Evolutionary conservation across 106 monocot genomes (phyloP).

Genomic region (Iris macrosiphon): DNA sequence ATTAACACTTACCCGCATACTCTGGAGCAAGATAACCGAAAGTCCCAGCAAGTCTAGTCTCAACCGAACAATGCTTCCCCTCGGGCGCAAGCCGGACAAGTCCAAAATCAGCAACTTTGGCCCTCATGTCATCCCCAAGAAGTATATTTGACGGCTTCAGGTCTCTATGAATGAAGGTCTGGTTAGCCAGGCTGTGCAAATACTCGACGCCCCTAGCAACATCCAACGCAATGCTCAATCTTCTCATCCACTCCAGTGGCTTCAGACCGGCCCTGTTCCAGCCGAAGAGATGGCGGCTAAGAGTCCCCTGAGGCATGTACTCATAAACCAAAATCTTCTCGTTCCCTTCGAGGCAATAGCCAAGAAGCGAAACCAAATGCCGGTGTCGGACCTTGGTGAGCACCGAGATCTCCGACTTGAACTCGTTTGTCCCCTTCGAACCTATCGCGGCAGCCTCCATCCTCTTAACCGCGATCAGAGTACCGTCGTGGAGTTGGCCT

Average conservation of each 20-base stretch:
- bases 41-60: conserved; percentile 68
- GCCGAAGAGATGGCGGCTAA: conserved; percentile 48
- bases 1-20: conserved; percentile 46
- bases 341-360: conserved; percentile 60
- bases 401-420: conserved; percentile 56
- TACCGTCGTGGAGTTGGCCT: conserved; percentile 53
- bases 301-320: conserved; percentile 59
- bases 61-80: conserved; percentile 37
- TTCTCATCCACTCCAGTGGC: conserved; percentile 54
- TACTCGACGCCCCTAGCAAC: conserved; percentile 76
- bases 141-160: conserved; percentile 74
- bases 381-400: conserved; percentile 60
- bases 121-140: conserved; percentile 69
- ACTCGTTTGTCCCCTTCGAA: conserved; percentile 47
- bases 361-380: conserved; percentile 56
- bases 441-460: conserved; percentile 47
- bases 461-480: conserved; percentile 62
- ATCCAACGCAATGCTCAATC: conserved; percentile 59
- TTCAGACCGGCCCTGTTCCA: conserved; percentile 32
- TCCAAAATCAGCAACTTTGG: conserved; percentile 81
- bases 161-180: conserved; percentile 76
- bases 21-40: conserved; percentile 79
- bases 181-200: conserved; percentile 54
- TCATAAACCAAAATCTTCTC: conserved; percentile 70
- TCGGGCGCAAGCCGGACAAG: conserved; percentile 62